Conservation (phyloP, 2,329 filamentous ascomycete species). For the Phaeophleospora eucalypticola region DNA sequence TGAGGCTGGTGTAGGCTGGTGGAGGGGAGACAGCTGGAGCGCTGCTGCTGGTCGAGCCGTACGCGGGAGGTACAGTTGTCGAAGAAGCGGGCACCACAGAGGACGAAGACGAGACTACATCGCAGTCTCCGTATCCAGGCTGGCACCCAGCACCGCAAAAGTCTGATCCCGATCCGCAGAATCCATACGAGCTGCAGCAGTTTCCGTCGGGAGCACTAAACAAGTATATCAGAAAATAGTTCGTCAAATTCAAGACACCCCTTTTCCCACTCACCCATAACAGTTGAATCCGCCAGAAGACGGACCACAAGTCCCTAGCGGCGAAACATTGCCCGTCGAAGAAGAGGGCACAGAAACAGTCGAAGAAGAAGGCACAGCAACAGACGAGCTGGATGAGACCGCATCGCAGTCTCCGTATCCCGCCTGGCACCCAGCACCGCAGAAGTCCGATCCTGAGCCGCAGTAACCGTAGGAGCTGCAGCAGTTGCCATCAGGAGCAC, state of each 20-base stretch:
- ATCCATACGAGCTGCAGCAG: slow-evolving; percentile 11
- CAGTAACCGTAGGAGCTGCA: slow-evolving; percentile 11
- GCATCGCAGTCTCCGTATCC: slow-evolving; percentile 1
- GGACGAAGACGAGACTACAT: neutral
- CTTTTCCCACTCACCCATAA: too few relatives aligned
- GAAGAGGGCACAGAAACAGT: too few relatives aligned
- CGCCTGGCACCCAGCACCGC: slow-evolving; percentile 8
- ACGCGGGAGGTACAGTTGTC: neutral
- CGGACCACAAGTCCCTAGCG: slow-evolving; percentile 7
- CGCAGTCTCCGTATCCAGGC: slow-evolving; percentile 2
- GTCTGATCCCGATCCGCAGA: slow-evolving; percentile 2
- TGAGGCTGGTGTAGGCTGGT: neutral
- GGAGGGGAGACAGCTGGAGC: neutral
- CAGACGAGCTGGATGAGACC: neutral
- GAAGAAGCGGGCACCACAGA: neutral
- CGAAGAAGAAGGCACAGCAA: neutral
- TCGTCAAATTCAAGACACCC: too few relatives aligned
- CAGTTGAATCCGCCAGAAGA: slow-evolving; percentile 3
- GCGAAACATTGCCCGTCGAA: slow-evolving; percentile 4
- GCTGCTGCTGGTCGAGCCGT: neutral
- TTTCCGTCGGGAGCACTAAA: slow-evolving; percentile 5
- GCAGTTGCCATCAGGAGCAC: slow-evolving; percentile 7
- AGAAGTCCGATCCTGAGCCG: slow-evolving; percentile 1
- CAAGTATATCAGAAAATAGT: too few relatives aligned
- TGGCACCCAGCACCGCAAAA: slow-evolving; percentile 11